Base-by-base conservation (phyloP, 768 basidiomycete species). In the Suillus placidus region DNA sequence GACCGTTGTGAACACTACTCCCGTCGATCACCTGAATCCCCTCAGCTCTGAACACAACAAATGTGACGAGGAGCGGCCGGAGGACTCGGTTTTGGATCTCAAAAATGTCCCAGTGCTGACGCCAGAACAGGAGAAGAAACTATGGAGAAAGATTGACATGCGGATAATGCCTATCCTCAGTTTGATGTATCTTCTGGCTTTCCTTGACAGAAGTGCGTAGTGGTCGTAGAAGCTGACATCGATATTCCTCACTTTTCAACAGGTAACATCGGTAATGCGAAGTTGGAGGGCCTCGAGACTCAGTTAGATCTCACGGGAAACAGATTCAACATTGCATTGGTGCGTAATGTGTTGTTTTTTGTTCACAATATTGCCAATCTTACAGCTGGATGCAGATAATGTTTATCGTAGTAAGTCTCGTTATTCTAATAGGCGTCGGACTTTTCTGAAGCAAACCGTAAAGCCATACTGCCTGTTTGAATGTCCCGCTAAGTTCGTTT, bases 301-400 rank as follows among this genome's bases (percentile, higher is more conserved):
- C 82, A 90, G 69, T 78, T 91, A 5, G 43, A 83, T 51, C 79
- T 91, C 49, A 80, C 77, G 0, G 84, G 86, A 18, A 84, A 86
- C 71, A 76, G 85, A 68, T 91, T 87, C 68, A 89, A 89, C 65
- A 84, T 88, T 45, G 87, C 86, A 1, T 71, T 90, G 72, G 88
- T 88, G 61, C 32, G 78, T 72, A 9, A 85, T 87, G 63, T 20
- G 77, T 71, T 6, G 26, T 34, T 32, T 34, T 26, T 20, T 42
- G 14, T 26, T 18, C 5, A 14, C 37, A n/a, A 9, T n/a, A 30
- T 60, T 42, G 4, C 1, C 26, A 32, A 35, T 64, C 43, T 37
- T 58, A 30, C 42, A 5, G 32, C 16, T 34, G 34, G 35, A 32
- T 14, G 13, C 63, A 89, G 87, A 88, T 87, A 0, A 85, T 89